These are phyloP conservation scores for Ophiostoma australiae DNA, from an alignment of 2,329 filamentous ascomycete species.

Conservation along the genomic window DNA sequence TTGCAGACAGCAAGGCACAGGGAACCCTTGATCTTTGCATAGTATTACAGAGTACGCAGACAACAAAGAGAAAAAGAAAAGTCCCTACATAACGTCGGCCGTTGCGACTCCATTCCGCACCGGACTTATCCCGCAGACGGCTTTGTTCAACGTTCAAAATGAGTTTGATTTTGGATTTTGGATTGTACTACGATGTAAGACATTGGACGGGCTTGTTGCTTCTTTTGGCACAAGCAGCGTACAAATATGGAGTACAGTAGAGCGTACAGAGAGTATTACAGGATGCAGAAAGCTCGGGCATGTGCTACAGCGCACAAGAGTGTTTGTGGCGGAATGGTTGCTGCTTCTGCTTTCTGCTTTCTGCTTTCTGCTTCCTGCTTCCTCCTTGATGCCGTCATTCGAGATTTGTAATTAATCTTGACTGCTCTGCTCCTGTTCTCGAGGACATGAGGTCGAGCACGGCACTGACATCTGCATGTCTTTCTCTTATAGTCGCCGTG, in stretches of 20 bases:
- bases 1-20: neutral
- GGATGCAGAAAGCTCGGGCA: neutral
- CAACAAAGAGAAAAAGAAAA: neutral
- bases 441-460: neutral
- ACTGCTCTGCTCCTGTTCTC: neutral
- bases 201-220: constrained; percentile 11
- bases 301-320: neutral
- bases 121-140: neutral
- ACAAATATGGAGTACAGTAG: neutral
- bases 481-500: neutral
- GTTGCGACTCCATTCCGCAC: neutral
- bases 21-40: neutral
- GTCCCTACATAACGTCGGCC: neutral
- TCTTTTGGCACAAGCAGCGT: constrained; percentile 10
- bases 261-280: neutral
- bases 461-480: constrained; percentile 6
- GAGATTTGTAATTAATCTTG: neutral
- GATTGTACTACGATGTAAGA: neutral
- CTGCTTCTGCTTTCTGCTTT: neutral
- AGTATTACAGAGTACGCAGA: too few species aligned
- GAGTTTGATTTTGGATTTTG: too few species aligned
- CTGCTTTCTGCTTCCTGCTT: neutral
- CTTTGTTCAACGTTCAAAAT: neutral
- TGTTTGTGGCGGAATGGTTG: neutral
- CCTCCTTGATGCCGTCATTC: neutral